phyloP scores from a whole-genome alignment of 2,329 filamentous ascomycete genomes.

The Pyricularia sp. region DNA sequence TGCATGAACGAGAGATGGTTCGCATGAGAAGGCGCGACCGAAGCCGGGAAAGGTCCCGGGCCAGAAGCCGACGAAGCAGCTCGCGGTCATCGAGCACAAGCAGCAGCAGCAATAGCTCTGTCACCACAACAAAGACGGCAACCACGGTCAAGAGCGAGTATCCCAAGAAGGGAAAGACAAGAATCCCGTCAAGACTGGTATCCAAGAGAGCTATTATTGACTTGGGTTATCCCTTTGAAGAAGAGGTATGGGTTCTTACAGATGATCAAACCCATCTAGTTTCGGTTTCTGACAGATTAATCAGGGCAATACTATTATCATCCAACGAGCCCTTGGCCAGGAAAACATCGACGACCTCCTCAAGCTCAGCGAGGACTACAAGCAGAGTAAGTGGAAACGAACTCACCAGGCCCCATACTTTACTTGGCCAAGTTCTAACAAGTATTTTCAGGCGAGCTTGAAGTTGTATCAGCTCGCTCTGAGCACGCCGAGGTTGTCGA shows the following conservation, averaged over 20 bases:
- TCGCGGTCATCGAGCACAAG: conserved; percentile 26
- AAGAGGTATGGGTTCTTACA: conserved; percentile 55
- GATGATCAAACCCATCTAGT: background rate
- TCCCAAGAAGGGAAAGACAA: conserved; percentile 80
- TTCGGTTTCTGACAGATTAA: background rate
- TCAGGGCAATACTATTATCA: conserved; percentile 72
- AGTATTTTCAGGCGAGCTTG: conserved; percentile 27
- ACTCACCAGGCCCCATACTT: background rate
- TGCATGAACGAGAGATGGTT: conserved; percentile 54
- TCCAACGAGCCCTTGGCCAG: conserved; percentile 77
- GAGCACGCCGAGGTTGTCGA: conserved; percentile 36
- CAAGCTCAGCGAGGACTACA: conserved; percentile 70
- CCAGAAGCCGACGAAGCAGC: conserved; percentile 27
- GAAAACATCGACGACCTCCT: conserved; percentile 89
- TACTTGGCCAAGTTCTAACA: background rate
- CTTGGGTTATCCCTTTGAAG: conserved; percentile 75
- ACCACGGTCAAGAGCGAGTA: conserved; percentile 50
- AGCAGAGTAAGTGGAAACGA: conserved; percentile 35
- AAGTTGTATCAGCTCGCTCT: conserved; percentile 35
- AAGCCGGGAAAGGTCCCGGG: conserved; percentile 30
- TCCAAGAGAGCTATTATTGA: conserved; percentile 75
- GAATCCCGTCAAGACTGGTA: conserved; percentile 73
- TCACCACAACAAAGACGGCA: conserved; percentile 36
- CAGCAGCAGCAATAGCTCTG: conserved; percentile 35
- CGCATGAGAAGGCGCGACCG: conserved; percentile 34